These are phyloP conservation scores for Debaryomycetaceae sp. DNA, from an alignment of 1,139 yeast genomes.

Conservation along the genomic window DNA sequence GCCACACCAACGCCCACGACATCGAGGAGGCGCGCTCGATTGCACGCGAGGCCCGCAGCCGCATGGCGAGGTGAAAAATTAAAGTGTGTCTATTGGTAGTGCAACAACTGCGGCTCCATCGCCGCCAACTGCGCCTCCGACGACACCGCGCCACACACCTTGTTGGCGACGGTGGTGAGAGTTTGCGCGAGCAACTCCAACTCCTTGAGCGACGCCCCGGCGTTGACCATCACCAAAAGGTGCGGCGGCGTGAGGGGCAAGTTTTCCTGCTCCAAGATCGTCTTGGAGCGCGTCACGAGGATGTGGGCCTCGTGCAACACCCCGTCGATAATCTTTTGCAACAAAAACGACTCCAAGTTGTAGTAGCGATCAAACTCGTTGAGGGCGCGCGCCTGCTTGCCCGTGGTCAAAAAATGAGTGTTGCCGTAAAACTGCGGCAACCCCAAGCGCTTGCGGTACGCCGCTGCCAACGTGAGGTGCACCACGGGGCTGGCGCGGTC, in stretches of 20 bases:
- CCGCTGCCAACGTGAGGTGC: constrained; percentile 51
- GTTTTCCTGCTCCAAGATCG: constrained; percentile 68
- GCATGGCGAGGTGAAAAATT: constrained; percentile 25
- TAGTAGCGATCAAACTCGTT: constrained; percentile 39
- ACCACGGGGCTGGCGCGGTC: constrained; percentile 53
- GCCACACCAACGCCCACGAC: constrained; percentile 77
- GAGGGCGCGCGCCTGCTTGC: constrained; percentile 30
- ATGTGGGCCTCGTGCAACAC: constrained; percentile 48
- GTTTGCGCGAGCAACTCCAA: constrained; percentile 24
- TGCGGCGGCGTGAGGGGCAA: constrained; percentile 70
- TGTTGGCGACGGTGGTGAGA: constrained; percentile 15
- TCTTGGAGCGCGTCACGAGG: constrained; percentile 65
- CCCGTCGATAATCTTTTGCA: constrained; percentile 60
- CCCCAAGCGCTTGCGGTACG: constrained; percentile 36
- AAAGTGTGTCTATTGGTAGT: neutral
- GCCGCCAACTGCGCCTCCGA: constrained; percentile 15
- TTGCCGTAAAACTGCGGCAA: constrained; percentile 49
- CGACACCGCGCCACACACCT: constrained; percentile 15
- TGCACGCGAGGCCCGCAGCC: constrained; percentile 63
- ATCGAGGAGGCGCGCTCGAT: constrained; percentile 86
- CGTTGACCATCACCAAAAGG: constrained; percentile 57
- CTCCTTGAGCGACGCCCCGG: constrained; percentile 53
- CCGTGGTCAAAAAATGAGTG: constrained; percentile 32
- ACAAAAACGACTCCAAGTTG: constrained; percentile 57
- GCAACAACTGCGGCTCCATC: neutral